These are phyloP conservation scores for Arxiozyma bovina DNA, from an alignment of 1,139 yeast species.

Conservation along the genomic window DNA sequence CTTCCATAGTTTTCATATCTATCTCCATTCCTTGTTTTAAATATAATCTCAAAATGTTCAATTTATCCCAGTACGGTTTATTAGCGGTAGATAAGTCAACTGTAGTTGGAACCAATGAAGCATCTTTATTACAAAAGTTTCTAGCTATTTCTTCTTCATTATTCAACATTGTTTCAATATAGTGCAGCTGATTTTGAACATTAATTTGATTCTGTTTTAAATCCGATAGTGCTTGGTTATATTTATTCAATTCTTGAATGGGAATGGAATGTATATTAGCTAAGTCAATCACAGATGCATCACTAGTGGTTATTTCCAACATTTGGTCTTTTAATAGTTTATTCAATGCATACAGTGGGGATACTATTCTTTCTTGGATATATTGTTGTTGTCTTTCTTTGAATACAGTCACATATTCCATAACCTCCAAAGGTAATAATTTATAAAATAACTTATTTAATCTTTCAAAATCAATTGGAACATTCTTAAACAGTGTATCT, in stretches of 20 bases:
- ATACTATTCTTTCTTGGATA: constrained; percentile 41
- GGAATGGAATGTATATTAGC: constrained; percentile 4
- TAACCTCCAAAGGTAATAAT: constrained; percentile 56
- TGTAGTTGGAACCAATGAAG: constrained; percentile 45
- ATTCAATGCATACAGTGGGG: constrained; percentile 46
- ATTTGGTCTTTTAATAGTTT: constrained; percentile 33
- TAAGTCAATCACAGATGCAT: background rate
- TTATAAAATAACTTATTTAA: constrained; percentile 40
- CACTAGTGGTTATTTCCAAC: background rate
- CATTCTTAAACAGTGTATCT: constrained; percentile 3
- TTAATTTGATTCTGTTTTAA: constrained; percentile 10
- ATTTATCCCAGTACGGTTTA: constrained; percentile 33
- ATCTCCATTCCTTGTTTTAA: constrained; percentile 53
- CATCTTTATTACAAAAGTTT: constrained; percentile 40
- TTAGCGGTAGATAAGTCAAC: constrained; percentile 36
- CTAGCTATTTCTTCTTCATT: constrained; percentile 52
- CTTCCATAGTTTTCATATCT: constrained; percentile 37
- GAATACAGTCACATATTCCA: constrained; percentile 62
- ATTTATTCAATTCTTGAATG: constrained; percentile 13
- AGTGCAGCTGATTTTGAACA: constrained; percentile 26
- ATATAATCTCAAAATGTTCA: constrained; percentile 42
- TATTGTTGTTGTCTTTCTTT: constrained; percentile 55
- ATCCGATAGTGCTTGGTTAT: constrained; percentile 12
- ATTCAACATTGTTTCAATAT: constrained; percentile 40
- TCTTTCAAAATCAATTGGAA: background rate